A percentile compares a stretch with the other conserved stretches of the same genome.
phyloP scores from a whole-genome alignment of 208 protist species.

The Porcisia deanei region DNA sequence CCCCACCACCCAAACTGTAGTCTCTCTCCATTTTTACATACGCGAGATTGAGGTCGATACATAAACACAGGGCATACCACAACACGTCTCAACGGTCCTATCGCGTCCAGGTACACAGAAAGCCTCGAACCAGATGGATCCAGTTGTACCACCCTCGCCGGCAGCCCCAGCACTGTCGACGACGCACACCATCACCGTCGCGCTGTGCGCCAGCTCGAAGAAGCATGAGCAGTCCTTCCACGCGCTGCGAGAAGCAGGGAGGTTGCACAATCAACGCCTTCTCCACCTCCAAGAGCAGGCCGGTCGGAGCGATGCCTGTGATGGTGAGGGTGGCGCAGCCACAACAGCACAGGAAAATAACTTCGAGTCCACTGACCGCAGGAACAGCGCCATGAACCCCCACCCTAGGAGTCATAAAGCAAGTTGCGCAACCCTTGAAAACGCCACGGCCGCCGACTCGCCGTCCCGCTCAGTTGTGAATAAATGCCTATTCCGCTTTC shows the following conservation, averaged over 20 bases:
- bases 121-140: not conserved
- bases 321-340: not conserved
- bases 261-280: conserved; percentile 34
- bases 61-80: not conserved
- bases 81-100: not conserved
- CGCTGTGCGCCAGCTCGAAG: conserved; percentile 63
- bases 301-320: not conserved
- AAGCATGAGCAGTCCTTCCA: conserved; percentile 85
- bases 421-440: not conserved
- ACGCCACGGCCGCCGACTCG: not conserved
- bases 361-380: not conserved
- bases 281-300: conserved; percentile 4
- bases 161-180: not conserved
- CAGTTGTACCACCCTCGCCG: not conserved
- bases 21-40: not conserved
- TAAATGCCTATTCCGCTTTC: conserved; percentile 39
- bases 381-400: not conserved
- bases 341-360: not conserved
- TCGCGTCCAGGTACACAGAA: not conserved
- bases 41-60: no score
- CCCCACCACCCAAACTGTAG: not conserved
- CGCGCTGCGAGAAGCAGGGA: conserved; percentile 36
- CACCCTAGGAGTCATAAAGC: not conserved
- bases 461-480: not conserved
- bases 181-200: conserved; percentile 39